phyloP scores from a whole-genome alignment of 1,284 basidiomycete genomes.

The Rhodofomes roseus region DNA sequence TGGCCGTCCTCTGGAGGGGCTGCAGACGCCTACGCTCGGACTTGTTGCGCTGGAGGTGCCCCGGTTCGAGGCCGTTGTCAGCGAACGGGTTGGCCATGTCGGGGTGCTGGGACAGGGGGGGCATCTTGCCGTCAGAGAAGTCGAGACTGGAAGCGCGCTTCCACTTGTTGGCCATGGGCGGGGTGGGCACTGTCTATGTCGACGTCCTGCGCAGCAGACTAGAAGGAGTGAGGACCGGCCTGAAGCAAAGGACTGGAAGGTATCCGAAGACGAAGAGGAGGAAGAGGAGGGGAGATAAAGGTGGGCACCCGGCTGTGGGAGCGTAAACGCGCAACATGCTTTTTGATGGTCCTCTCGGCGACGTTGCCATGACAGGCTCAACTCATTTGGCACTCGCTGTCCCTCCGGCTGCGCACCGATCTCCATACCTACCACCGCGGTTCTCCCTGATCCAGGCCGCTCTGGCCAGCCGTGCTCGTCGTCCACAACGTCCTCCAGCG shows the following conservation, averaged over 20 bases:
- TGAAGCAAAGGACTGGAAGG: conserved; percentile 35
- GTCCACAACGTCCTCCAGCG: background rate
- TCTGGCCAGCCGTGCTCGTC: background rate
- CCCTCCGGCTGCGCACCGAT: background rate
- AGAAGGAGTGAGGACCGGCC: conserved; percentile 43
- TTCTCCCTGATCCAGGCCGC: background rate
- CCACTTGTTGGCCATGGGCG: conserved; percentile 14
- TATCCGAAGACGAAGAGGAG: conserved; percentile 27
- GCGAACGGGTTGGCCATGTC: conserved; percentile 36
- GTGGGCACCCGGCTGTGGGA: conserved; percentile 4
- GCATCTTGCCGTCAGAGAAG: conserved; percentile 61
- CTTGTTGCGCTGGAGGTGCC: conserved; percentile 71
- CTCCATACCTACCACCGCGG: background rate
- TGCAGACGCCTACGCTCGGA: conserved; percentile 75
- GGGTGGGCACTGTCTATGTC: conserved; percentile 19
- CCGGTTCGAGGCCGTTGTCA: conserved; percentile 31
- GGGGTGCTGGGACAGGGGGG: conserved; percentile 49
- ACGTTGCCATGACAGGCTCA: conserved; percentile 10
- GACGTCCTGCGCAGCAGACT: conserved; percentile 31
- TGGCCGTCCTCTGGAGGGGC: conserved; percentile 64
- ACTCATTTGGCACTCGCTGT: background rate
- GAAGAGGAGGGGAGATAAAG: conserved; percentile 15
- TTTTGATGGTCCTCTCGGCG: conserved; percentile 6
- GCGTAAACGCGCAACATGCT: conserved; percentile 1
- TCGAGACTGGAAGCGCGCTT: conserved; percentile 65